Evolutionary conservation across 164 flowering plant genomes (phyloP).

Genomic region (Saururus chinensis): DNA sequence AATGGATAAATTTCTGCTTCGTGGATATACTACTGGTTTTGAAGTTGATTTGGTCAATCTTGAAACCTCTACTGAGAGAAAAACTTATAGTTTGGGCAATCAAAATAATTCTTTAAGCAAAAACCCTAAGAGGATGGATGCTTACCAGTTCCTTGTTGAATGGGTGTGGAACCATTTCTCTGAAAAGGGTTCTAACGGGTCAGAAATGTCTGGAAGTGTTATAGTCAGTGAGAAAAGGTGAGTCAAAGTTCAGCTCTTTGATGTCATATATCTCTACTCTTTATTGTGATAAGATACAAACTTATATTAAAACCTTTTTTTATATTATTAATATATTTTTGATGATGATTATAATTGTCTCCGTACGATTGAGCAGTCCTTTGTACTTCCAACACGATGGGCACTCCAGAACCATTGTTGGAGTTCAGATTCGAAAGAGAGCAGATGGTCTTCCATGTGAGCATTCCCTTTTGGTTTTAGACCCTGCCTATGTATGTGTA

Average conservation of each 20-base stretch:
- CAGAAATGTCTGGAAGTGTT: slow-evolving; percentile 23
- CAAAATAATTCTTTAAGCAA: slow-evolving; percentile 1
- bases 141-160: slow-evolving; percentile 48
- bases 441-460: slow-evolving; percentile 26
- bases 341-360: neutral
- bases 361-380: slow-evolving; percentile 45
- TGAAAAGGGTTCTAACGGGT: slow-evolving; percentile 14
- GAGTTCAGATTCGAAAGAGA: slow-evolving; percentile 55
- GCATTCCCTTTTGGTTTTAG: slow-evolving; percentile 53
- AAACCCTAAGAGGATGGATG: slow-evolving; percentile 15
- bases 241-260: slow-evolving; percentile 19
- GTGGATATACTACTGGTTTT: slow-evolving; percentile 5
- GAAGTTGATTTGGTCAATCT: slow-evolving; percentile 6
- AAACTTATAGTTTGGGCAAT: neutral
- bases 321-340: no score
- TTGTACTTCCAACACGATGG: slow-evolving; percentile 93
- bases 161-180: slow-evolving; percentile 90
- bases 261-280: neutral
- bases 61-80: slow-evolving; percentile 8
- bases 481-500: slow-evolving; percentile 66
- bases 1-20: slow-evolving; percentile 57
- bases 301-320: no score
- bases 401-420: slow-evolving; percentile 87
- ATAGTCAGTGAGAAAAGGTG: slow-evolving; percentile 51
- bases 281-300: no score